These are phyloP conservation scores for Santalum album DNA, from an alignment of 164 flowering plant genomes.

Conservation along the genomic window DNA sequence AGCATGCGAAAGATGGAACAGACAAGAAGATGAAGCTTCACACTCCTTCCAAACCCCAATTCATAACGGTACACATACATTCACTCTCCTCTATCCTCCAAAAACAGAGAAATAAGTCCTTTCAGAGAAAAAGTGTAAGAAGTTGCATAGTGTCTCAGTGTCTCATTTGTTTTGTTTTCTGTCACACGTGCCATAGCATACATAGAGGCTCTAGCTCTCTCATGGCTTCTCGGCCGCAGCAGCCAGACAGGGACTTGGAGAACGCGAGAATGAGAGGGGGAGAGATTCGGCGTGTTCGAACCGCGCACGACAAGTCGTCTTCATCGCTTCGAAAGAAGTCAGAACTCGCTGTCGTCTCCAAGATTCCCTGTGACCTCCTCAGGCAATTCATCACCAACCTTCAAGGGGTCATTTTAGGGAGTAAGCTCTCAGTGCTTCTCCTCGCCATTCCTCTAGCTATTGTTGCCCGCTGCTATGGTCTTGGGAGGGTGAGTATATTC, in stretches of 20 bases:
- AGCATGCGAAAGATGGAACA: too few species aligned
- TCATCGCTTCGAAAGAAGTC: constrained; percentile 70
- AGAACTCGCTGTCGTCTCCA: constrained; percentile 38
- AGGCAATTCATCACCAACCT: constrained; percentile 37
- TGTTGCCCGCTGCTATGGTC: constrained; percentile 29
- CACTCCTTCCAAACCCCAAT: too few species aligned
- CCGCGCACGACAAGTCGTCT: constrained; percentile 70
- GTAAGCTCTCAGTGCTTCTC: constrained; percentile 60
- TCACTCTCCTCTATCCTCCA: too few species aligned
- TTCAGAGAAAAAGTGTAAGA: too few species aligned
- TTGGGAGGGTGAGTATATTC: constrained; percentile 55
- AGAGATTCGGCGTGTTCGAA: constrained; percentile 51
- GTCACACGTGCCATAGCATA: too few species aligned
- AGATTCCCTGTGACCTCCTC: constrained; percentile 21
- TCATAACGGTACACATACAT: too few species aligned
- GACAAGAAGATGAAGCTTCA: too few species aligned
- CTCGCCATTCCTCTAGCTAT: constrained; percentile 61
- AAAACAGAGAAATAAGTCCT: too few species aligned
- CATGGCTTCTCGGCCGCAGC: background rate
- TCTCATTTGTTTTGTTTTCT: too few species aligned
- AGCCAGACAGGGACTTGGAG: constrained; percentile 18
- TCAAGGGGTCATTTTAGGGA: constrained; percentile 71
- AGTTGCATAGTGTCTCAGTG: too few species aligned
- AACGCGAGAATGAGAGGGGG: constrained; percentile 25
- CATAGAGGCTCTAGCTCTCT: too few species aligned